Evolutionary conservation across 169 alveolate genomes (phyloP).

Genomic region (Plasmodium adleri): DNA sequence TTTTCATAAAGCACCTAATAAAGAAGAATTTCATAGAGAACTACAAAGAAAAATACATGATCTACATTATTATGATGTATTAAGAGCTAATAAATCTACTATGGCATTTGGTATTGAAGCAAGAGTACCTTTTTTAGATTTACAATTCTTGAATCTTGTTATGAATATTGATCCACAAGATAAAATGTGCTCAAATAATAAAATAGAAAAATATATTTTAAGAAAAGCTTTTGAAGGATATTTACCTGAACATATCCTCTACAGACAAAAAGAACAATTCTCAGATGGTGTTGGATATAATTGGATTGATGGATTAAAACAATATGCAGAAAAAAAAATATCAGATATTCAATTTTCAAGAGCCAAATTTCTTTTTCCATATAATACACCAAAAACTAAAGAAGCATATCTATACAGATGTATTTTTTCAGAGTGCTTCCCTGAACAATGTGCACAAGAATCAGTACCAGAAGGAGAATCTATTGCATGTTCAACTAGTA

Average conservation of each 20-base stretch:
- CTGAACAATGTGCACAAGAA: constrained; percentile 77
- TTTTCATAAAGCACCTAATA: constrained; percentile 90
- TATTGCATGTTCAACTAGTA: constrained; percentile 77
- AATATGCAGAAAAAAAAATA: constrained; percentile 78
- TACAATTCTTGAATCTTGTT: constrained; percentile 20
- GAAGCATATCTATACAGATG: constrained; percentile 82
- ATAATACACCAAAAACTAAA: constrained; percentile 82
- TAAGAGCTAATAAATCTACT: constrained; percentile 90
- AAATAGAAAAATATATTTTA: constrained; percentile 86
- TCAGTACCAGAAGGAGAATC: constrained; percentile 77
- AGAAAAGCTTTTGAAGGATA: constrained; percentile 88
- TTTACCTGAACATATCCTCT: constrained; percentile 89
- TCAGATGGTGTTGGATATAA: constrained; percentile 87
- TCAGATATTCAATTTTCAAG: constrained; percentile 76
- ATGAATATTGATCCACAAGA: constrained; percentile 74
- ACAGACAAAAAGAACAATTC: constrained; percentile 92
- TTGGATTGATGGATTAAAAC: constrained; percentile 85
- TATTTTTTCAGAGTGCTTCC: constrained; percentile 75
- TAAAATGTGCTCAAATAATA: constrained; percentile 55
- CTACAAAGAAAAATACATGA: constrained; percentile 84
- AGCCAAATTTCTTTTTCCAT: constrained; percentile 76
- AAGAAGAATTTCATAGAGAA: constrained; percentile 88
- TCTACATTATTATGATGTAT: constrained; percentile 86
- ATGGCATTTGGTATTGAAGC: constrained; percentile 93
- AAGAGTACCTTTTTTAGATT: constrained; percentile 91